Evolutionary conservation across 1,284 basidiomycete genomes (phyloP).

Genomic region (Ustilago sp.): DNA sequence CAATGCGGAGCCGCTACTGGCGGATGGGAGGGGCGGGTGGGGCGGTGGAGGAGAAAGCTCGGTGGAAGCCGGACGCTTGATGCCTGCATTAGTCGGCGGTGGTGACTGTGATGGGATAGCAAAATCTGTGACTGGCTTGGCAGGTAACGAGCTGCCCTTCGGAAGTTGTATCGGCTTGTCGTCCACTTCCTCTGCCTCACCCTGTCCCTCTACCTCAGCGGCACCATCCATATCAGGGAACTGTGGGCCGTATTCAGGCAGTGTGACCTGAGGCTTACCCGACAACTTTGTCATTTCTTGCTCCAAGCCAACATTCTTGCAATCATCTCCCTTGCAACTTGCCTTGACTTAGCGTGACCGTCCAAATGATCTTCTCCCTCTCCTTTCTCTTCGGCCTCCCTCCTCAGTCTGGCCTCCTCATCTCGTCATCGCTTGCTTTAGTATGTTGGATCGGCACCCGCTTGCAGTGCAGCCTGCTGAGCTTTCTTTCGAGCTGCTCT

Average conservation of each 20-base stretch:
- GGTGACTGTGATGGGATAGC: constrained; percentile 5
- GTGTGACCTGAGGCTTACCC: constrained; percentile 31
- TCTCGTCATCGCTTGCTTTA: constrained; percentile 64
- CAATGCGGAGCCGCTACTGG: background rate
- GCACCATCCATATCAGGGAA: constrained; percentile 24
- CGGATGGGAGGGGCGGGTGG: constrained; percentile 25
- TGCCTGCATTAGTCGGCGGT: constrained; percentile 6
- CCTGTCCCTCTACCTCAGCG: constrained; percentile 6
- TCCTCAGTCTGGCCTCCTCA: constrained; percentile 54
- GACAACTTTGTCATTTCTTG: constrained; percentile 51
- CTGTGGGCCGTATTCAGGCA: constrained; percentile 53
- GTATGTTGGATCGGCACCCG: constrained; percentile 65
- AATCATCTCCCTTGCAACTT: constrained; percentile 51
- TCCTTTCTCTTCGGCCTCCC: constrained; percentile 65
- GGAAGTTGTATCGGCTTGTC: constrained; percentile 33
- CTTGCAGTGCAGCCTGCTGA: constrained; percentile 61
- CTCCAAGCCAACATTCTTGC: constrained; percentile 52
- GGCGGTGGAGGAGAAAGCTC: constrained; percentile 38
- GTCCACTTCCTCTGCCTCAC: constrained; percentile 7
- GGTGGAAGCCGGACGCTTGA: constrained; percentile 36
- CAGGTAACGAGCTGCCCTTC: constrained; percentile 26
- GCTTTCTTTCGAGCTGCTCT: constrained; percentile 66
- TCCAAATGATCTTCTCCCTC: constrained; percentile 68
- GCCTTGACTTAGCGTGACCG: constrained; percentile 59
- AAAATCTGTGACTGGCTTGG: constrained; percentile 19